These are phyloP conservation scores for Monosporozyma siamensis DNA, from an alignment of 805 yeast species.

Conservation along the genomic window DNA sequence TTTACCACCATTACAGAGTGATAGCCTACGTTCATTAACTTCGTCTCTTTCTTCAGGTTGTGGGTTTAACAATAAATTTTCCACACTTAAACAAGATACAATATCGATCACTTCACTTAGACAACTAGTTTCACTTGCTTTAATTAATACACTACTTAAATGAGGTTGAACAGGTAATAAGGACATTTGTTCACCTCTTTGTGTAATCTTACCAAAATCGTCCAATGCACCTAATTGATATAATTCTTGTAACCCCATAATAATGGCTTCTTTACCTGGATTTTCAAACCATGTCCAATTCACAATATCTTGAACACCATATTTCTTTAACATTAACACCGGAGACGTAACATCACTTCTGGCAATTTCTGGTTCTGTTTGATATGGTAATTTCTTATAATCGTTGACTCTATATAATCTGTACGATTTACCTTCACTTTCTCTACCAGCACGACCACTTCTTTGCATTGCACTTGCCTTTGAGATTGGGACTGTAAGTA, in stretches of 20 bases:
- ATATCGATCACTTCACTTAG: conserved; percentile 71
- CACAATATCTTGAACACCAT: conserved; percentile 74
- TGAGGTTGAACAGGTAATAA: conserved; percentile 89
- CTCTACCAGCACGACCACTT: conserved; percentile 99
- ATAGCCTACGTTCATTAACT: conserved; percentile 64
- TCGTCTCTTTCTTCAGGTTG: conserved; percentile 75
- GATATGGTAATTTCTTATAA: conserved; percentile 51
- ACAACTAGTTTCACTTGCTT: conserved; percentile 50
- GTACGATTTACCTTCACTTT: conserved; percentile 80
- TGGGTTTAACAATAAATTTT: conserved; percentile 75
- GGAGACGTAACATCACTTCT: conserved; percentile 83
- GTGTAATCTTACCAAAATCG: conserved; percentile 66
- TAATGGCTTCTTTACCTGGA: conserved; percentile 71
- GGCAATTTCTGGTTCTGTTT: conserved; percentile 89
- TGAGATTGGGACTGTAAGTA: conserved; percentile 85
- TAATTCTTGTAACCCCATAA: conserved; percentile 68
- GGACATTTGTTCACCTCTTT: conserved; percentile 78
- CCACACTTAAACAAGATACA: conserved; percentile 87
- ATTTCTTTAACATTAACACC: conserved; percentile 68
- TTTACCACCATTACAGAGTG: conserved; percentile 60
- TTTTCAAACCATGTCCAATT: conserved; percentile 90
- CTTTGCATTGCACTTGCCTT: conserved; percentile 92
- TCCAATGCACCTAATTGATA: conserved; percentile 73
- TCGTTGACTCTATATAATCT: conserved; percentile 72
- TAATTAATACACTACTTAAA: conserved; percentile 71